Conservation (phyloP, 495 filamentous ascomycete genomes). For the Rostrohypoxylon terebratum region DNA sequence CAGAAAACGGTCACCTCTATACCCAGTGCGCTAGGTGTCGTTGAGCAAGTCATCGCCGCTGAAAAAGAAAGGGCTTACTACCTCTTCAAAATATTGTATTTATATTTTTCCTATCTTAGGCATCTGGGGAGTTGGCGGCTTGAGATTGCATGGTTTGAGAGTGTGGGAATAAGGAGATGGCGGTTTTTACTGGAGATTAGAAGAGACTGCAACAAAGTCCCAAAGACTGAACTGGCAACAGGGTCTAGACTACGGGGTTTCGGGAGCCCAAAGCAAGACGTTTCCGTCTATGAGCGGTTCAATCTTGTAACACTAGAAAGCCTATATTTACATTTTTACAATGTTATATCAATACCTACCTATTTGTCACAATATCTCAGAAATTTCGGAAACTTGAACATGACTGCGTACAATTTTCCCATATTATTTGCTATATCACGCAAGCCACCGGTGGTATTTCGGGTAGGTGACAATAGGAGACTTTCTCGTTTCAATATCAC, state of each 20-base stretch:
- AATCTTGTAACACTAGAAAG: conserved; percentile 27
- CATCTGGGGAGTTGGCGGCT: conserved; percentile 24
- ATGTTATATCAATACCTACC: conserved; percentile 25
- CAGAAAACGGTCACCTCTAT: conserved; percentile 48
- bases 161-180: conserved; percentile 17
- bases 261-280: conserved; percentile 5
- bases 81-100: conserved; percentile 27
- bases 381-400: not conserved
- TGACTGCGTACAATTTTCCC: not conserved
- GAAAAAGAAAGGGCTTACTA: conserved; percentile 21
- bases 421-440: not conserved
- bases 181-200: conserved; percentile 12
- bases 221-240: conserved; percentile 29
- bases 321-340: conserved; percentile 19
- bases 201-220: conserved; percentile 33
- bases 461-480: not conserved
- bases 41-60: conserved; percentile 39
- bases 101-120: conserved; percentile 23
- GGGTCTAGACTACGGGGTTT: conserved; percentile 26
- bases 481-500: conserved; percentile 27
- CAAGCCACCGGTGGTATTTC: conserved; percentile 5
- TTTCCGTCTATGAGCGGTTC: conserved; percentile 9
- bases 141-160: conserved; percentile 25
- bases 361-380: conserved; percentile 23
- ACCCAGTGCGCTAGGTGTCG: conserved; percentile 53